Conservation (phyloP, 208 protist species). For the Herpetomonas muscarum region DNA sequence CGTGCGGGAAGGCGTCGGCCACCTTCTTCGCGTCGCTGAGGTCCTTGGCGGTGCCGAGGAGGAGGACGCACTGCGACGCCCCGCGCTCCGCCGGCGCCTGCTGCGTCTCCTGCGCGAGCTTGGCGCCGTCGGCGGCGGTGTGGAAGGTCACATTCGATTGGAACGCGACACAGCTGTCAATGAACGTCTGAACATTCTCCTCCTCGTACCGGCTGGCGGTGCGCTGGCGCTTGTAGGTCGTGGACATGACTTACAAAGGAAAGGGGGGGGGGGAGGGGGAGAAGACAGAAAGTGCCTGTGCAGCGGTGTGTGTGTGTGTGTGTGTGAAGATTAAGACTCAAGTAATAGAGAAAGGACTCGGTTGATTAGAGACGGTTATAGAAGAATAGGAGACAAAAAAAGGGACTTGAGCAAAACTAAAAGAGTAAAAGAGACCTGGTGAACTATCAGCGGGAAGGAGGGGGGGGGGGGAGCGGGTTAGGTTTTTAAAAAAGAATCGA, state of each 20-base stretch:
- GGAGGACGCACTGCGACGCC: conserved; percentile 28
- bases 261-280: neutral
- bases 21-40: conserved; percentile 14
- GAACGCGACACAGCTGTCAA: conserved; percentile 62
- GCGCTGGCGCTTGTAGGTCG: conserved; percentile 48
- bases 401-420: too few relatives aligned
- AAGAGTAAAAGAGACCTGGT: conserved; percentile 2
- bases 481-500: too few relatives aligned
- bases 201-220: conserved; percentile 44
- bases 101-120: conserved; percentile 15
- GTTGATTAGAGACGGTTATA: neutral
- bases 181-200: conserved; percentile 43
- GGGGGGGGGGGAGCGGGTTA: too few relatives aligned
- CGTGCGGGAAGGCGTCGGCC: conserved; percentile 3
- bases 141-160: conserved; percentile 50
- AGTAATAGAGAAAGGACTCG: neutral
- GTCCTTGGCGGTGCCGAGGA: conserved; percentile 40
- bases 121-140: conserved; percentile 18
- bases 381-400: conserved; percentile 1
- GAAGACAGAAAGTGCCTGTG: neutral
- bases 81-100: neutral
- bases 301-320: too few relatives aligned
- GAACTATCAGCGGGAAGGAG: neutral
- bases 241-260: conserved; percentile 4
- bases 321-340: neutral